Evolutionary conservation across 2,329 filamentous ascomycete species (phyloP), one percentile per base, ranked within the genome.

Genomic region (Berkeleyomyces rouxiae): DNA sequence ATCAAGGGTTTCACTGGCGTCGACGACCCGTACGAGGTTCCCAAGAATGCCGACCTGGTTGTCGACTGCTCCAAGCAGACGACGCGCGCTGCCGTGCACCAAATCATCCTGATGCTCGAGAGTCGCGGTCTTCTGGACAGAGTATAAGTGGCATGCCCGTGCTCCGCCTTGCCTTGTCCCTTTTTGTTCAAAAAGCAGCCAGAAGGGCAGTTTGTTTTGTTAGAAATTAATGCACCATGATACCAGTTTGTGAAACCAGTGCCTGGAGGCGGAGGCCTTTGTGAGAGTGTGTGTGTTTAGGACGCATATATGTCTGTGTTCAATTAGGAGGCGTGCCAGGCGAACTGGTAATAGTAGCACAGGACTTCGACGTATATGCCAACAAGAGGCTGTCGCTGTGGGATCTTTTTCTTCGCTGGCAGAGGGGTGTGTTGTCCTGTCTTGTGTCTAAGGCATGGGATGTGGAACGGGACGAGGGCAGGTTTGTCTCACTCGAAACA

Each of bases 1-100:
- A 95, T 99, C 76, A 93, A 91, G 83, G 91, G 91, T 67, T 99
- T 99, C 82, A 99, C 93, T 6, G 93, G 93, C 70, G 90, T 99
- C 63, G 92, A 97, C 72, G 92, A 97, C 77, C 91, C 93, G 58
- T 99, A 99, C 72, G 93, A 99, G 84, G 72, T 75, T 31, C 93
- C 93, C 7, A 70, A 76, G 68, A 90, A 92, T 76, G 82, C 91
- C 40, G 85, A 97, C 72, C 79, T 99, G 67, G 83, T 84, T 4
- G 92, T 97, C 46, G 87, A 97, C 74, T 74, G 86, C 63, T 85
- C 88, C 76, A 93, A 87, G 81, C 90, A 88, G 75, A 88, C 84
- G 67, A 91, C 97, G 58, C 82, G 93, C 71, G 93, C 88, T 65
- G 92, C 92, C 66, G 93, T 99, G 61, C 93, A 99, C 78, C 88